Base-by-base conservation (phyloP, 805 yeast genomes). In the Brettanomyces naardenensis region DNA sequence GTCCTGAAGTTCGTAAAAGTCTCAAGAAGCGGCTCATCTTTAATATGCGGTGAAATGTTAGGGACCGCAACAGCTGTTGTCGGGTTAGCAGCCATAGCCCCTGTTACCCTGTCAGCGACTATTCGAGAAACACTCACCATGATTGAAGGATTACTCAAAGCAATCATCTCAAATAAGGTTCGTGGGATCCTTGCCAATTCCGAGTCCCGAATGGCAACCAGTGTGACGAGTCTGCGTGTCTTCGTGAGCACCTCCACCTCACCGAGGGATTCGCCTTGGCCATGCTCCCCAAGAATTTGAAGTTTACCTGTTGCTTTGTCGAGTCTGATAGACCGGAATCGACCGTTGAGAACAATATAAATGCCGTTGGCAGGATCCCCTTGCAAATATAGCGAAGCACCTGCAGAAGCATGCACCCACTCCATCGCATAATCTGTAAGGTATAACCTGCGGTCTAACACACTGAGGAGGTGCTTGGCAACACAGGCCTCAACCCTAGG, bases 101-200 rank as follows among this genome's bases (percentile, higher is more conserved):
- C 43, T n/a, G 50, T 47, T 15, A 61, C 54, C 33, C 62, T 74
- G 19, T 71, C 66, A 0, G 97, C 97, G 7, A 90, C 95, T 43
- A 88, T 72, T 55, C 95, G 64, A 0, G 95, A 80, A 3, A 90
- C 88, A 52, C 86, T 83, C 40, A 92, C 82, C 78, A 94, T 86
- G 27, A 90, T 80, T 0, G 94, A 75, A 2, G 98, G 97, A 52
- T 85, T 81, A 45, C 80, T 84, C 33, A 83, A 58, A 0, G 95
- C 87, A 23, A 90, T 66, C 53, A 83, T 73, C 47, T 89, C 96
- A 59, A 92, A 89, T 37, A 92, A 65, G 0, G 88, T 75, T 61
- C 95, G 73, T 13, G 98, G 97, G 38, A 90, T 84, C 54, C 96
- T 70, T 0, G 95, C 97, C 21, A 90, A 68, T 58, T 92, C 98